A percentile compares a stretch with the other conserved stretches of the same genome.
These are phyloP conservation scores for Malassezia japonica DNA, from an alignment of 1,284 basidiomycete species.

Conservation along the genomic window DNA sequence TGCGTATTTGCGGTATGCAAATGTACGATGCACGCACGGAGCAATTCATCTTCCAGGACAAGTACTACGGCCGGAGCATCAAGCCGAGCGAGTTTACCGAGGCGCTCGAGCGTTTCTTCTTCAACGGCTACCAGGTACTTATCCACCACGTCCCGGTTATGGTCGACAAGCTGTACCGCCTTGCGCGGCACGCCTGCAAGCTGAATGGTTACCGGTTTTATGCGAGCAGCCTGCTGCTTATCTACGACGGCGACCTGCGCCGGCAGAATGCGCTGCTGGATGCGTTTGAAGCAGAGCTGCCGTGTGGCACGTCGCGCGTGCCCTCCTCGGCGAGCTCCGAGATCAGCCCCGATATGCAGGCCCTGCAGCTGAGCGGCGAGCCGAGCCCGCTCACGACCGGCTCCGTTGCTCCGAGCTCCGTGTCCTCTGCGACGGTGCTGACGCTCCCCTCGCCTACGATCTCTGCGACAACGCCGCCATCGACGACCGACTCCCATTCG, in stretches of 20 bases:
- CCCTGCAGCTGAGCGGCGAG: background rate
- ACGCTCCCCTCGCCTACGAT: slow-evolving; percentile 8
- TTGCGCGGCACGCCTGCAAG: slow-evolving; percentile 77
- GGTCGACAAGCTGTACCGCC: slow-evolving; percentile 81
- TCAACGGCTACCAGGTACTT: slow-evolving; percentile 71
- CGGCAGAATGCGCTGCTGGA: slow-evolving; percentile 58
- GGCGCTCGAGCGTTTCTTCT: slow-evolving; percentile 72
- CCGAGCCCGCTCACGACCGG: background rate
- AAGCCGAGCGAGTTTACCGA: slow-evolving; percentile 71
- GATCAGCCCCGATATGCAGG: background rate
- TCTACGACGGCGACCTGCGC: slow-evolving; percentile 89
- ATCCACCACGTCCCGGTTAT: slow-evolving; percentile 85
- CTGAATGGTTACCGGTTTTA: slow-evolving; percentile 93
- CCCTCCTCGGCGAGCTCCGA: background rate
- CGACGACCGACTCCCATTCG: background rate
- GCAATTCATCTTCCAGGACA: slow-evolving; percentile 85
- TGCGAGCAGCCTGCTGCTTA: slow-evolving; percentile 88
- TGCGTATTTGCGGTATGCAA: slow-evolving; percentile 97
- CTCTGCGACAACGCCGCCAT: background rate
- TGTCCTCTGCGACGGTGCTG: slow-evolving; percentile 1
- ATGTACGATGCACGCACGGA: slow-evolving; percentile 55
- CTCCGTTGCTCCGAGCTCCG: background rate
- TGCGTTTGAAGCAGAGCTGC: slow-evolving; percentile 27
- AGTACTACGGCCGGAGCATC: slow-evolving; percentile 87
- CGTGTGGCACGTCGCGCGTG: background rate